Base-by-base conservation (phyloP, 768 basidiomycete genomes). In the Kwoniella shandongensis region DNA sequence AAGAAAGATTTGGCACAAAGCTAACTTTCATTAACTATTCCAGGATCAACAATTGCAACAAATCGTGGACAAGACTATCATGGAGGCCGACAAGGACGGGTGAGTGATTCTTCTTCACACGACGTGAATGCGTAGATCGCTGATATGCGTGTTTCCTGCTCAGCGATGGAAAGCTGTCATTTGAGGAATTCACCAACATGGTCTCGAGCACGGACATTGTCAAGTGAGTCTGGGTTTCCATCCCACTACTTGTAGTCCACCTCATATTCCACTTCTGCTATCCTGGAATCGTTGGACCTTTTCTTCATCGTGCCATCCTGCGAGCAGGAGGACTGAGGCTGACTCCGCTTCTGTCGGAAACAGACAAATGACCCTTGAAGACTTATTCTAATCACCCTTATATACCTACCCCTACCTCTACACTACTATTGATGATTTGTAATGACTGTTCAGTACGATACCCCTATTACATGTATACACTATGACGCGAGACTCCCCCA, bases 11-110 rank as follows among this genome's bases (percentile, higher is more conserved):
- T n/a, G n/a, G n/a, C n/a, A 35, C 17, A 11, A 26, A 25, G 18
- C 17, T 18, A 7, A 40, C 35, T 18, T 7, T 50, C 38, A 52
- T 18, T 13, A n/a, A 42, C 11, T n/a, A 27, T 3, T 22, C 17
- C 44, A 94, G 91, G 96, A 99, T 75, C 89, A 94, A 74, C 96
- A 98, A 80, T 80, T 99, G 58, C 96, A 99, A 77, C 96, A 98
- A 76, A 99, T 99, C 58, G 96, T 99, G 17, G 96, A 99, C 78
- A 99, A 99, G 81, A 98, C 96, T 8, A 99, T 99, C 76, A 92
- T 99, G 91, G 96, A 99, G 79, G 96, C 93, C 11, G 96, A 99
- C 74, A 88, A 90, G 75, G 93, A 99, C 72, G 92, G 89, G 78
- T 79, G 59, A 61, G 77, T 53, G 6, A 6, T 4, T 26, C 36